Evolutionary conservation across 805 yeast species (phyloP), one percentile per base, ranked within the genome.

Genomic region (Scheffersomyces coipomensis): DNA sequence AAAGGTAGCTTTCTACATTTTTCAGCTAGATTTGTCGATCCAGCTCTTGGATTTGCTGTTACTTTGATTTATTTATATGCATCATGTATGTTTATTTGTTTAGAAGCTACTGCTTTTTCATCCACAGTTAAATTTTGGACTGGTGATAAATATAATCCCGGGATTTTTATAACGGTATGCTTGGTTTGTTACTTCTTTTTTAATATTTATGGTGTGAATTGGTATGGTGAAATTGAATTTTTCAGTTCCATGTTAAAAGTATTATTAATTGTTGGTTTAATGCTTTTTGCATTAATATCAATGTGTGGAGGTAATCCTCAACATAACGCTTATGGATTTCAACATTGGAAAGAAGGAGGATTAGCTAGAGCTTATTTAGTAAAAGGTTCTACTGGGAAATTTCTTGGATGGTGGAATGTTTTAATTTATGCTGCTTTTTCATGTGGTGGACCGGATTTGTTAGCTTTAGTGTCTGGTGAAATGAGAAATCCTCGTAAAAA

Each of bases 221-320:
- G 56, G 46, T 64, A 64, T 39, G 69, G 75, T 24, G 86, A 84
- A 47, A 74, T 56, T 19, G 71, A 65, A 45, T 64, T 63, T 34
- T 47, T 52, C 44, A 52, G 60, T 22, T 53, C 66, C 29, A 51
- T 63, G 38, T 55, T 64, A n/a, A 65, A 65, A 44, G 63, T 64
- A 4, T 29, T 65, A 2, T 45, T 58, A 23, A 51, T 60, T 37
- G 52, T 63, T 21, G 68, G 69, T 7, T 55, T 64, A 38, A 59
- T 64, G 64, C 38, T 55, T 12, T 60, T 61, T 39, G 48, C 58
- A 12, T 53, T 64, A 40, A 52, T 64, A 26, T 45, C 66, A 40
- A 62, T 64, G 68, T 59, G 66, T 41, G 70, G 70, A 9, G 69
- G 68, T 13, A 60, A 62, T 44, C 71, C 71, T n/a, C 35, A 55